These are phyloP conservation scores for Casuarina glauca DNA, from an alignment of 306 rosid genomes.

Conservation along the genomic window DNA sequence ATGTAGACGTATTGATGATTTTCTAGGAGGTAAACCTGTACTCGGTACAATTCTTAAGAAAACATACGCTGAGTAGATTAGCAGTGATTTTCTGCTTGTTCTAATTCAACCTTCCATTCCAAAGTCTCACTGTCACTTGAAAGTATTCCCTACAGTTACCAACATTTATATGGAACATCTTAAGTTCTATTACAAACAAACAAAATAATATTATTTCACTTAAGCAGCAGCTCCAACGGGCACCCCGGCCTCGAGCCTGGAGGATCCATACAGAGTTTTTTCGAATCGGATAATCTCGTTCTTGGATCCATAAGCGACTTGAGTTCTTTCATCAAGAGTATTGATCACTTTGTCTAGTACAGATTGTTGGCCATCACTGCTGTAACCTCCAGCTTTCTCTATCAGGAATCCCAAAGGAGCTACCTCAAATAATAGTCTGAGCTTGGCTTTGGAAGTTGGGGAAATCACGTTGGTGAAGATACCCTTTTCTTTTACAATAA, in stretches of 20 bases:
- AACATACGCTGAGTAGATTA: not conserved
- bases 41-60: not conserved
- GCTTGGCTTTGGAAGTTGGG: conserved; percentile 89
- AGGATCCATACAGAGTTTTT: conserved; percentile 91
- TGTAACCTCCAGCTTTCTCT: conserved; percentile 95
- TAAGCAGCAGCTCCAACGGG: conserved; percentile 87
- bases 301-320: conserved; percentile 95
- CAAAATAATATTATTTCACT: conserved; percentile 23
- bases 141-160: conserved; percentile 7
- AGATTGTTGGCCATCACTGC: conserved; percentile 84
- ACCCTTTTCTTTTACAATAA: conserved; percentile 94
- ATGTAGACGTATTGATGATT: not conserved
- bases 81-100: not conserved
- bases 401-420: conserved; percentile 88
- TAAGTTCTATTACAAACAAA: conserved; percentile 18
- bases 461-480: conserved; percentile 90
- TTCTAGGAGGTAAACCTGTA: not conserved
- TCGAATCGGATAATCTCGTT: conserved; percentile 91
- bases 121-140: conserved; percentile 21
- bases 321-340: conserved; percentile 85
- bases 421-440: conserved; percentile 92
- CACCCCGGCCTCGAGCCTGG: conserved; percentile 87
- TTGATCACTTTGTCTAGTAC: conserved; percentile 80
- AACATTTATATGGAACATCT: conserved; percentile 24
- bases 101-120: conserved; percentile 22